Percentiles rank a stretch among this genome's conserved stretches.
phyloP scores from a whole-genome alignment of 164 flowering plant species.

The Liriodendron chinense region DNA sequence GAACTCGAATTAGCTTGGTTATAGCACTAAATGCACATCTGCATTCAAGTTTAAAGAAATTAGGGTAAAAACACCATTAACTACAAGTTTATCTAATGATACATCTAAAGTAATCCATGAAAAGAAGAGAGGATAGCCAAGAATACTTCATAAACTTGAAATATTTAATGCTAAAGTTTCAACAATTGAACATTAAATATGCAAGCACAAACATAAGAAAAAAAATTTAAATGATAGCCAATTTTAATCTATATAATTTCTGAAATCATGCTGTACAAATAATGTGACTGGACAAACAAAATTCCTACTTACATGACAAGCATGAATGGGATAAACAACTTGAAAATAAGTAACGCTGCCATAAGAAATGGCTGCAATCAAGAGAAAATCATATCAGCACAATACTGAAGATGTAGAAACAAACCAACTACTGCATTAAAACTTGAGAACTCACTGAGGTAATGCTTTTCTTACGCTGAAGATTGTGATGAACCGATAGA shows the following conservation, averaged over 20 bases:
- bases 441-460: not conserved
- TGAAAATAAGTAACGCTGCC: constrained; percentile 91
- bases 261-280: too few species aligned
- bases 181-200: not conserved
- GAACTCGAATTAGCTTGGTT: constrained; percentile 66
- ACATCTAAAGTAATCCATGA: not conserved
- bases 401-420: constrained; percentile 1
- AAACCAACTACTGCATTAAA: not conserved
- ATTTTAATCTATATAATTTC: too few species aligned
- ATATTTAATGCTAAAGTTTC: not conserved
- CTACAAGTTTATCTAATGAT: not conserved
- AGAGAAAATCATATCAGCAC: constrained; percentile 20
- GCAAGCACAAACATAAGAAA: not conserved
- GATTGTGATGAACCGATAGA: constrained; percentile 88
- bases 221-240: not conserved
- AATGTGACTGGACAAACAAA: not conserved
- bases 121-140: constrained; percentile 1
- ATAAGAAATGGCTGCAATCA: constrained; percentile 91
- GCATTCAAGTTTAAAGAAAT: constrained; percentile 29
- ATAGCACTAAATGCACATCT: constrained; percentile 92
- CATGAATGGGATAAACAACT: constrained; percentile 90
- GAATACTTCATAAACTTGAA: not conserved
- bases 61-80: not conserved
- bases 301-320: constrained; percentile 83
- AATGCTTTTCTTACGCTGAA: constrained; percentile 72